Conservation (phyloP, 139 green algal species). For the Coccomyxa sp. region DNA sequence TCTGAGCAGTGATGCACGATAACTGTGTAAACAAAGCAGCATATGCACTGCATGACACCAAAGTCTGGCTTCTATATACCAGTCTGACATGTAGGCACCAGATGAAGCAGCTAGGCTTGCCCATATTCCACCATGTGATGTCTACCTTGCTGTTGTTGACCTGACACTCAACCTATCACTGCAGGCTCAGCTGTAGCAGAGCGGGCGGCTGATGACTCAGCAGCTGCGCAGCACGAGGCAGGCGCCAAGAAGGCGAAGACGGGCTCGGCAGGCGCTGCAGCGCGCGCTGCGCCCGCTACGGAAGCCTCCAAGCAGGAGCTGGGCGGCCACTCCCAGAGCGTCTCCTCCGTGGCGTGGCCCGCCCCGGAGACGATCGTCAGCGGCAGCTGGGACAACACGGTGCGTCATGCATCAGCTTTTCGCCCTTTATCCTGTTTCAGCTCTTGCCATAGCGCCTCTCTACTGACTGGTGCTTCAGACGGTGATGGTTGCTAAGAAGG, state of each 20-base stretch:
- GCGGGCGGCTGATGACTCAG: conserved; percentile 1
- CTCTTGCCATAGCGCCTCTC: too few species aligned
- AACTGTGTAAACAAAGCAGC: too few species aligned
- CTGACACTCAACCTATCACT: conserved; percentile 33
- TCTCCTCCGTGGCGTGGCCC: conserved; percentile 58
- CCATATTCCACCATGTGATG: too few species aligned
- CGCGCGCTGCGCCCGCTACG: conserved; percentile 5
- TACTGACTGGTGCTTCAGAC: too few species aligned
- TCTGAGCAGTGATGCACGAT: too few species aligned
- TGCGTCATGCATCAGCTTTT: too few species aligned
- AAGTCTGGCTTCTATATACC: too few species aligned
- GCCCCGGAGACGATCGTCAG: conserved; percentile 42
- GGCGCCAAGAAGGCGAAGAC: conserved; percentile 6
- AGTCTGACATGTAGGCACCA: too few species aligned
- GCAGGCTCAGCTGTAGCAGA: conserved; percentile 23
- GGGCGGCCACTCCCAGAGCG: conserved; percentile 66
- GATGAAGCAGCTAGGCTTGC: too few species aligned
- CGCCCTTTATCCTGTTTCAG: too few species aligned
- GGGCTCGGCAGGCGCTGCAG: not conserved
- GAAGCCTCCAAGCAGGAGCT: conserved; percentile 34
- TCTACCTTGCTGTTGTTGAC: conserved; percentile 37
- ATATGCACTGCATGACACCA: too few species aligned
- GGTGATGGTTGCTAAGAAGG: too few species aligned
- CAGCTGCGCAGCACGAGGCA: conserved; percentile 5
- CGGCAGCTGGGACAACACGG: conserved; percentile 76